These are phyloP conservation scores for Ganoderma boninense DNA, from an alignment of 1,284 basidiomycete genomes.

Conservation along the genomic window DNA sequence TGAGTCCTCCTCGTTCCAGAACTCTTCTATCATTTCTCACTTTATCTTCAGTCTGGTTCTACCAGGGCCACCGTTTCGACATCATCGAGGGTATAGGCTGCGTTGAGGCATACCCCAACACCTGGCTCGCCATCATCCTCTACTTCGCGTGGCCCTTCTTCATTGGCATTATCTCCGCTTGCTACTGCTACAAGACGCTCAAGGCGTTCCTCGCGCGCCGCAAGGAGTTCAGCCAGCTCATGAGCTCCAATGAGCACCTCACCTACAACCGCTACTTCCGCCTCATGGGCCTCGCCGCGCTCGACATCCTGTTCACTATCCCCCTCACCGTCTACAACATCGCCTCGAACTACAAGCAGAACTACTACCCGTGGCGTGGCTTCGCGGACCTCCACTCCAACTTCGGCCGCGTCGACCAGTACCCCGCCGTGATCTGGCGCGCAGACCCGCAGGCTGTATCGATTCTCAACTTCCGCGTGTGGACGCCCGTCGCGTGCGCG, in stretches of 20 bases:
- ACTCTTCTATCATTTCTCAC: neutral
- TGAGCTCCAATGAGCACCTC: constrained; percentile 38
- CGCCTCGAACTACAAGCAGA: constrained; percentile 26
- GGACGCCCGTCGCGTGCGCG: constrained; percentile 43
- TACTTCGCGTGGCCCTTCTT: constrained; percentile 29
- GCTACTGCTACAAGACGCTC: constrained; percentile 39
- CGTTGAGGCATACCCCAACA: constrained; percentile 49
- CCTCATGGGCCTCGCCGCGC: constrained; percentile 55
- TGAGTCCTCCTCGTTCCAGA: constrained; percentile 35
- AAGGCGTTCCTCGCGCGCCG: constrained; percentile 39
- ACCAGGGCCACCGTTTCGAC: constrained; percentile 54
- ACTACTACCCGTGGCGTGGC: constrained; percentile 41
- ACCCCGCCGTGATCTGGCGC: constrained; percentile 38
- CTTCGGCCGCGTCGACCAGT: constrained; percentile 42
- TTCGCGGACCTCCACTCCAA: constrained; percentile 49
- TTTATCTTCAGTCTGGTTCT: constrained; percentile 21
- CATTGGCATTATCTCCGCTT: constrained; percentile 38
- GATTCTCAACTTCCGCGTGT: constrained; percentile 37
- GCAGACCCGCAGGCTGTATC: neutral
- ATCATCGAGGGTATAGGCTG: constrained; percentile 57
- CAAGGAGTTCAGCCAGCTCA: constrained; percentile 37
- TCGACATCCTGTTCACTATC: constrained; percentile 49
- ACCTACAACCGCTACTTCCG: constrained; percentile 59
- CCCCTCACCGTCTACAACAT: constrained; percentile 45
- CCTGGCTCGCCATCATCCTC: constrained; percentile 43